Percentiles rank a stretch among this genome's conserved stretches.
phyloP scores from a whole-genome alignment of 2,329 filamentous ascomycete species.

The Apiospora arundinis region DNA sequence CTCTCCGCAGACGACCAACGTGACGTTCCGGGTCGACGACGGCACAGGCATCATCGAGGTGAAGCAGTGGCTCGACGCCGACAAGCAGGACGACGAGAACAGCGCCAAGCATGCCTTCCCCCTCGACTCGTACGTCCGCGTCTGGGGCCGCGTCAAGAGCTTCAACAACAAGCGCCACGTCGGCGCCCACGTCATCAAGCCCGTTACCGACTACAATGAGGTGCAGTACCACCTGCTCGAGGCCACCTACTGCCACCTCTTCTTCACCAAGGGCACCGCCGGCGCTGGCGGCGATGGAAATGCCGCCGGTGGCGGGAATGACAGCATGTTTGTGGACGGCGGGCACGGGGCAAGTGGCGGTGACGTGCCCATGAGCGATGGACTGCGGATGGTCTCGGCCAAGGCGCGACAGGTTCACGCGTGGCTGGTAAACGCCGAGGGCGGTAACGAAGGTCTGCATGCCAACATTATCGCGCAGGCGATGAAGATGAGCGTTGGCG shows the following conservation, averaged over 20 bases:
- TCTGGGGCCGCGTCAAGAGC: conserved; percentile 82
- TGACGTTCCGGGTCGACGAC: conserved; percentile 93
- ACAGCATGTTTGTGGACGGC: conserved; percentile 63
- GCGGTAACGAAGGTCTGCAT: conserved; percentile 84
- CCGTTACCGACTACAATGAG: conserved; percentile 87
- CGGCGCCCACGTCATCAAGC: conserved; percentile 79
- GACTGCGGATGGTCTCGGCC: conserved; percentile 56
- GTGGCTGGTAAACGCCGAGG: conserved; percentile 69
- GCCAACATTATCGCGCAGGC: conserved; percentile 75
- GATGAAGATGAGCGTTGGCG: conserved; percentile 68
- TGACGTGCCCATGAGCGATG: conserved; percentile 33
- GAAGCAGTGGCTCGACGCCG: conserved; percentile 81
- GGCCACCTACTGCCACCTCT: conserved; percentile 85
- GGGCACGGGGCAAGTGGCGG: conserved; percentile 50
- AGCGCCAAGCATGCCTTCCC: conserved; percentile 62
- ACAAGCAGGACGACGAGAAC: conserved; percentile 52
- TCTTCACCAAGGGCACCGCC: conserved; percentile 71
- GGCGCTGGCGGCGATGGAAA: conserved; percentile 46
- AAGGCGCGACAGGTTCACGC: conserved; percentile 74
- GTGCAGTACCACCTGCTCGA: conserved; percentile 92
- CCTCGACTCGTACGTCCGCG: conserved; percentile 81
- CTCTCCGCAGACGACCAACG: conserved; percentile 85
- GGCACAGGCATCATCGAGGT: conserved; percentile 92
- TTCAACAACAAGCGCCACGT: conserved; percentile 87
- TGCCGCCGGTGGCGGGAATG: conserved; percentile 50